Conservation (phyloP, 2,329 filamentous ascomycete species). For the Teratosphaeria pseudoeucalypti region DNA sequence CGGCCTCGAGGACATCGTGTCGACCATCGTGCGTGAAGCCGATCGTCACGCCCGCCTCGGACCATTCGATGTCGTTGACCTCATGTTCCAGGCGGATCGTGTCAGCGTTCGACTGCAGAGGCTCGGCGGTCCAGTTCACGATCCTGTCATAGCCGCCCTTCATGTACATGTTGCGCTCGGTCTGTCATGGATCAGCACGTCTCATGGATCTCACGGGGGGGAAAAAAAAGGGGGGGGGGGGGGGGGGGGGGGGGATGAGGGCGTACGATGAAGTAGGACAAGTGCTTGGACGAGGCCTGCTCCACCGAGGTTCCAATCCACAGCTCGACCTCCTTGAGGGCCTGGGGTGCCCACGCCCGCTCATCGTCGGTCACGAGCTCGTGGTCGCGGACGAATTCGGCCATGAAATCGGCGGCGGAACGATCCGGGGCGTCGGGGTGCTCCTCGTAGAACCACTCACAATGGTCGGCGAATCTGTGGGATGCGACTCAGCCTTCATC, state of each 20-base stretch:
- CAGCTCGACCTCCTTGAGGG: slow-evolving; percentile 33
- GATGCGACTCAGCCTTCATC: not conserved
- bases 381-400: slow-evolving; percentile 32
- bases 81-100: slow-evolving; percentile 29
- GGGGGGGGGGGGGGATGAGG: not conserved
- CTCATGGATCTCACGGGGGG: not conserved
- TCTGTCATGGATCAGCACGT: slow-evolving; percentile 6
- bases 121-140: slow-evolving; percentile 31
- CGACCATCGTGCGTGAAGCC: slow-evolving; percentile 17
- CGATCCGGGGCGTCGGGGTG: slow-evolving; percentile 33
- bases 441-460: slow-evolving; percentile 25
- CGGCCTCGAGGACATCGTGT: slow-evolving; percentile 22
- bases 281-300: slow-evolving; percentile 32
- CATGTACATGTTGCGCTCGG: slow-evolving; percentile 37
- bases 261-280: slow-evolving; percentile 30
- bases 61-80: slow-evolving; percentile 32
- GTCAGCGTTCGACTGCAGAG: slow-evolving; percentile 25
- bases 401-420: slow-evolving; percentile 30
- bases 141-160: slow-evolving; percentile 37
- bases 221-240: not conserved
- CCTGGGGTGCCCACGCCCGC: slow-evolving; percentile 35
- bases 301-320: slow-evolving; percentile 35
- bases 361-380: slow-evolving; percentile 33
- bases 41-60: slow-evolving; percentile 21
- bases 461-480: not conserved